Percentiles rank a stretch among this genome's conserved stretches.
Evolutionary conservation across 805 yeast genomes (phyloP).

Genomic region (Tetrapisispora phaffii): DNA sequence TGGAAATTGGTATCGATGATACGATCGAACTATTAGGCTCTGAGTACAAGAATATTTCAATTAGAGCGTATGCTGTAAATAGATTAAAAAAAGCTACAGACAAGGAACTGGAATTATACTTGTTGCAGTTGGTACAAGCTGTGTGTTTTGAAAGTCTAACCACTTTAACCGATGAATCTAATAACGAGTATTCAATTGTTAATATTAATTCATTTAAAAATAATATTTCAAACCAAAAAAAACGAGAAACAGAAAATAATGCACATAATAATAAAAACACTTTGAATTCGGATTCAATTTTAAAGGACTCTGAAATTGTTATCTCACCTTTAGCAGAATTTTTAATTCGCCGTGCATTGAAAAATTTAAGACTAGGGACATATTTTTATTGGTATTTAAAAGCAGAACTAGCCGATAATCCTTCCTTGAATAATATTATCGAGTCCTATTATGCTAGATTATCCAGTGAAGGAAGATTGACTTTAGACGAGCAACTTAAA

Average conservation of each 20-base stretch:
- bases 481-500: constrained; percentile 51
- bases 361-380: constrained; percentile 61
- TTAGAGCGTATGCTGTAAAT: constrained; percentile 82
- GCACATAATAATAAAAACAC: not conserved
- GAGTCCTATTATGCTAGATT: constrained; percentile 36
- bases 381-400: constrained; percentile 86
- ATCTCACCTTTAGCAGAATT: constrained; percentile 64
- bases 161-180: constrained; percentile 21
- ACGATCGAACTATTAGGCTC: constrained; percentile 80
- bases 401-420: constrained; percentile 73
- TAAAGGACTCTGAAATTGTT: constrained; percentile 8
- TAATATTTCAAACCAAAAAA: not conserved
- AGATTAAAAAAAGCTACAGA: constrained; percentile 69
- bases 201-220: constrained; percentile 14
- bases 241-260: not conserved
- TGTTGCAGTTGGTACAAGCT: constrained; percentile 87
- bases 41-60: constrained; percentile 58
- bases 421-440: constrained; percentile 38
- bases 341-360: constrained; percentile 59
- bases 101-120: constrained; percentile 67
- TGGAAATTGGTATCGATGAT: constrained; percentile 71
- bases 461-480: constrained; percentile 16
- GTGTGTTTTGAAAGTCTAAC: constrained; percentile 57
- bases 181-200: constrained; percentile 33
- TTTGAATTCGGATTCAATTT: not conserved